Conservation (phyloP, 202 grass and related monocot species). For the Tripidium arundinaceum region DNA sequence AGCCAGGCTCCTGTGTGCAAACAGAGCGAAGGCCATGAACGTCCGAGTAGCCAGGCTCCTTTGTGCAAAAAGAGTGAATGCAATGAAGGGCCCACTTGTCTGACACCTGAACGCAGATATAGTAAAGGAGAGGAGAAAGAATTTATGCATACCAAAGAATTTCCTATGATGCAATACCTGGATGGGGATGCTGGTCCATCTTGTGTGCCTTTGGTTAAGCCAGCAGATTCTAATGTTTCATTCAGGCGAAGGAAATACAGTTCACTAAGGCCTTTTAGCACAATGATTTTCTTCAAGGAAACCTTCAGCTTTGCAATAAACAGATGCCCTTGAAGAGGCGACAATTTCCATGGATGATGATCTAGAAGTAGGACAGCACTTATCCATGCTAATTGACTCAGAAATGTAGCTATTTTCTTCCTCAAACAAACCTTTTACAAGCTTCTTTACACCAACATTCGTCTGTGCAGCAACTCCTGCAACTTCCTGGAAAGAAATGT, state of each 20-base stretch:
- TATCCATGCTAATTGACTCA: conserved; percentile 59
- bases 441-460: conserved; percentile 44
- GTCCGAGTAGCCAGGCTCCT: neutral
- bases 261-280: conserved; percentile 67
- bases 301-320: conserved; percentile 29
- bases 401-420: conserved; percentile 87
- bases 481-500: conserved; percentile 51
- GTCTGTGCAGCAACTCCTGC: conserved; percentile 18
- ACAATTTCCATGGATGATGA: conserved; percentile 51
- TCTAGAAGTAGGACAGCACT: conserved; percentile 33
- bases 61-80: neutral
- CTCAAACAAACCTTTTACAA: conserved; percentile 46
- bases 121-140: conserved; percentile 30
- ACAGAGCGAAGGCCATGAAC: conserved; percentile 29
- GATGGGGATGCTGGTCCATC: conserved; percentile 37
- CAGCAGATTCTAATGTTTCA: conserved; percentile 26
- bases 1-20: conserved; percentile 1
- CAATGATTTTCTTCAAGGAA: conserved; percentile 30
- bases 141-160: conserved; percentile 5
- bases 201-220: conserved; percentile 20
- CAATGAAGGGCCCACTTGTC: conserved; percentile 35
- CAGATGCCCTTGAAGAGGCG: conserved; percentile 58
- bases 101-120: conserved; percentile 24
- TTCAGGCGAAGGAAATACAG: conserved; percentile 33
- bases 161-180: conserved; percentile 28